Evolutionary conservation across 1,284 basidiomycete species (phyloP), one percentile per base, ranked within the genome.

Genomic region (Mycena sp.): DNA sequence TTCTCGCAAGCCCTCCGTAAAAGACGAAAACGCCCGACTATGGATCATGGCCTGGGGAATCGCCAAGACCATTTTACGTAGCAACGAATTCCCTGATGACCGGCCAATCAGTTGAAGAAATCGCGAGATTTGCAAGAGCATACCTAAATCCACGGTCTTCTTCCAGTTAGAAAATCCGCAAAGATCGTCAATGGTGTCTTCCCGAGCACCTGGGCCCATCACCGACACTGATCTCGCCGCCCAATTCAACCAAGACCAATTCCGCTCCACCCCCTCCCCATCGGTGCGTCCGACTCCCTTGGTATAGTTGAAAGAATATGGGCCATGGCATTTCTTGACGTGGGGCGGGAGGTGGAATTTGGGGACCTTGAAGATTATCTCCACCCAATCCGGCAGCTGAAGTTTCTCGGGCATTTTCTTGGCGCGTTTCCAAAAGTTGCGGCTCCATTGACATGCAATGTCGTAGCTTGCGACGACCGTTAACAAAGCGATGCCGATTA

Each of bases 71-170:
- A 65, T 22, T 38, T 62, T 61, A 25, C 61, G 50, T 6, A 69
- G 38, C 4, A 69, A 41, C 0, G 65, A 69, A 48, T 62, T 56
- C 3, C 67, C 60, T 56, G 25, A 30, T 22, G 8, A 14, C 22
- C 10, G 8, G 10, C n/a, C 10, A 55, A 25, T 30, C 10, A 55
- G 30, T 30, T 1, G 25, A 55, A 14, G 34, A 9, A 7, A 30
- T 7, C 1, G 4, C 9, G 3, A 18, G 34, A 48, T 20, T 14
- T 16, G 4, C 6, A 14, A 34, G 30, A 4, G 30, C 62, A 34
- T 20, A 70, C 74, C 74, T 3, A 77, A n/a, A 11, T 50, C 62
- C 7, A 73, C 54, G 3, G 64, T 73, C 68, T 78, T 78, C 46
- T 22, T 22, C 62, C 65, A 76, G 61, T 78, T 78, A 2, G 20